A percentile compares a stretch with the other conserved stretches of the same genome.
These are phyloP conservation scores for Pyrenophora tritici-repentis DNA, from an alignment of 2,329 filamentous ascomycete genomes.

Conservation along the genomic window DNA sequence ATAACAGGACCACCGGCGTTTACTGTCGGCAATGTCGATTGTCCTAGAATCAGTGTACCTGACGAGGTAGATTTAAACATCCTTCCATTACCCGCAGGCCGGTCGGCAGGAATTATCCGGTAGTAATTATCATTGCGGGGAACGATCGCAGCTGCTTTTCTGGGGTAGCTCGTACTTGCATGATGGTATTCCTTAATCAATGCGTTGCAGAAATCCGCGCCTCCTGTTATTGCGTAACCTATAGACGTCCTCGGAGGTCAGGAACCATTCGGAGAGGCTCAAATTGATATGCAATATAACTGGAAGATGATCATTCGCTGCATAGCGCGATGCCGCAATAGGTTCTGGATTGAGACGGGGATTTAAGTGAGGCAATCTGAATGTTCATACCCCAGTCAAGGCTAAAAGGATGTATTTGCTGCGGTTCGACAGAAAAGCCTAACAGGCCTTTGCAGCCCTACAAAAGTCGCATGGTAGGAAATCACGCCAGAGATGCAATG, in stretches of 20 bases:
- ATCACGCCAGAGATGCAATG: background rate
- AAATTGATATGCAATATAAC: background rate
- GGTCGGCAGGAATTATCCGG: slow-evolving; percentile 3
- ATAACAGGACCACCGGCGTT: background rate
- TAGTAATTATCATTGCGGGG: slow-evolving; percentile 17
- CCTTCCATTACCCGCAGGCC: slow-evolving; percentile 29
- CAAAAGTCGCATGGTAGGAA: background rate
- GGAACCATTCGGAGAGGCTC: too few species aligned
- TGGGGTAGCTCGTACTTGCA: slow-evolving; percentile 14
- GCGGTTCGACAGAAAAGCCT: slow-evolving; percentile 1
- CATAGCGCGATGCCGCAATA: background rate
- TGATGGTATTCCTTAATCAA: background rate
- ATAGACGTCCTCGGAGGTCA: too few species aligned
- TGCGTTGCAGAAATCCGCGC: too few species aligned
- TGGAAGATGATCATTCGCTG: slow-evolving; percentile 1
- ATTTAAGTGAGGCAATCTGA: slow-evolving; percentile 3
- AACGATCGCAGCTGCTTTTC: slow-evolving; percentile 14
- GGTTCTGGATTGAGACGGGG: background rate
- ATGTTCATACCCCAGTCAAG: background rate
- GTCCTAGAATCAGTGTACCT: background rate
- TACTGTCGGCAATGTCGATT: background rate
- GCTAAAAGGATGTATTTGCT: slow-evolving; percentile 1
- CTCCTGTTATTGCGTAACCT: too few species aligned
- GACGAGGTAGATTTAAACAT: slow-evolving; percentile 26
- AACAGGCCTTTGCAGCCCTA: background rate